These are phyloP conservation scores for Trichosporon sp. DNA, from an alignment of 1,284 basidiomycete genomes.

Conservation along the genomic window DNA sequence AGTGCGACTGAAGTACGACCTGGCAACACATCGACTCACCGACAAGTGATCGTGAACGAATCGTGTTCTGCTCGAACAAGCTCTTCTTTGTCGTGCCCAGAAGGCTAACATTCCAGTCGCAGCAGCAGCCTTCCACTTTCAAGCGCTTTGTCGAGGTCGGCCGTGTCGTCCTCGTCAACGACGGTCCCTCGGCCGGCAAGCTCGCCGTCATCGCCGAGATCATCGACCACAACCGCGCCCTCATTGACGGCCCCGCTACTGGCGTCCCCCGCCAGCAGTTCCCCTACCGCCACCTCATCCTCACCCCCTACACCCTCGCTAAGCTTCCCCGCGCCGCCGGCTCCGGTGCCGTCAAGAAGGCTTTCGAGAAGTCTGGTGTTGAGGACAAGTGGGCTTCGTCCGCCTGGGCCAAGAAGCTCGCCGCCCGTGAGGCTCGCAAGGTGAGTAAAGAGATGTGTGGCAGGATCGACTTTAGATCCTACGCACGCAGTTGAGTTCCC, in stretches of 20 bases:
- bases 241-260: constrained; percentile 91
- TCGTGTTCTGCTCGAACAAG: background rate
- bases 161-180: constrained; percentile 95
- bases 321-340: constrained; percentile 87
- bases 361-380: constrained; percentile 68
- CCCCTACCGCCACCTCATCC: constrained; percentile 88
- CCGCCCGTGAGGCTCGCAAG: constrained; percentile 74
- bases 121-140: constrained; percentile 73
- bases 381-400: constrained; percentile 70
- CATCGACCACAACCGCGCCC: constrained; percentile 98
- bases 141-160: constrained; percentile 98
- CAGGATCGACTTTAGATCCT: too few relatives aligned
- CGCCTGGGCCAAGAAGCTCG: constrained; percentile 88
- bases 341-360: constrained; percentile 79
- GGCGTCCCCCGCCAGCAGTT: constrained; percentile 88
- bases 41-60: constrained; percentile 1
- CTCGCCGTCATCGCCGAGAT: constrained; percentile 96
- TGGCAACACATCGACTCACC: background rate
- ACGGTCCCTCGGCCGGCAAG: constrained; percentile 81
- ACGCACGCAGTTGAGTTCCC: too few relatives aligned
- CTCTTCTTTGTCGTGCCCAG: constrained; percentile 5
- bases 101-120: constrained; percentile 28
- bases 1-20: background rate
- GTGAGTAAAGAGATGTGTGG: constrained; percentile 41
- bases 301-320: constrained; percentile 83